phyloP scores from a whole-genome alignment of 1,284 basidiomycete genomes.

The Ceratobasidium sp. region DNA sequence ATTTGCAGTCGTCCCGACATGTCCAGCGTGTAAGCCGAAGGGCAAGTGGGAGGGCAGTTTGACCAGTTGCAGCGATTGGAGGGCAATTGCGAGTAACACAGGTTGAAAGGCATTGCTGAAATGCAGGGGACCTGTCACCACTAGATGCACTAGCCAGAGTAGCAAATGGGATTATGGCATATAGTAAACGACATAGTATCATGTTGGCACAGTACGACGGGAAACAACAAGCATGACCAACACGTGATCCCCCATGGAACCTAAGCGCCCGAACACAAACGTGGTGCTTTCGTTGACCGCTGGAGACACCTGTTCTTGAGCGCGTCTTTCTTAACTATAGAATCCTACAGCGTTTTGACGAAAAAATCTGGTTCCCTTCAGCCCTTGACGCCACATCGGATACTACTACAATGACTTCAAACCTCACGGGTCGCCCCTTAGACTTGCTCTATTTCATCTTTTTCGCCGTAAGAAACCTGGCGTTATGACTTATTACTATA shows the following conservation, averaged over 20 bases:
- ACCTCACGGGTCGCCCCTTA: conserved; percentile 55
- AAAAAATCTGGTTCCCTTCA: too few species aligned
- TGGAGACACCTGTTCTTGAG: too few species aligned
- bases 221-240: neutral
- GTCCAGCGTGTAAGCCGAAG: conserved; percentile 63
- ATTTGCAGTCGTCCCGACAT: conserved; percentile 87
- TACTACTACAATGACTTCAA: neutral
- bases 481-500: neutral
- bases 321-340: too few species aligned
- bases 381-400: too few species aligned
- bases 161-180: neutral
- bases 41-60: conserved; percentile 57
- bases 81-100: conserved; percentile 47
- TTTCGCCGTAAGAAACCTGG: conserved; percentile 58
- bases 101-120: conserved; percentile 59
- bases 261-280: too few species aligned
- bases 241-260: neutral
- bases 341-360: too few species aligned
- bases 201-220: neutral
- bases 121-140: conserved; percentile 65
- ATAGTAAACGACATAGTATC: conserved; percentile 8
- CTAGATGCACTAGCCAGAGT: conserved; percentile 52
- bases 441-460: conserved; percentile 70
- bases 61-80: conserved; percentile 23
- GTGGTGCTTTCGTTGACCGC: too few species aligned